Evolutionary conservation across 2,329 filamentous ascomycete genomes (phyloP).

Genomic region (Rasamsonia emersonii): DNA sequence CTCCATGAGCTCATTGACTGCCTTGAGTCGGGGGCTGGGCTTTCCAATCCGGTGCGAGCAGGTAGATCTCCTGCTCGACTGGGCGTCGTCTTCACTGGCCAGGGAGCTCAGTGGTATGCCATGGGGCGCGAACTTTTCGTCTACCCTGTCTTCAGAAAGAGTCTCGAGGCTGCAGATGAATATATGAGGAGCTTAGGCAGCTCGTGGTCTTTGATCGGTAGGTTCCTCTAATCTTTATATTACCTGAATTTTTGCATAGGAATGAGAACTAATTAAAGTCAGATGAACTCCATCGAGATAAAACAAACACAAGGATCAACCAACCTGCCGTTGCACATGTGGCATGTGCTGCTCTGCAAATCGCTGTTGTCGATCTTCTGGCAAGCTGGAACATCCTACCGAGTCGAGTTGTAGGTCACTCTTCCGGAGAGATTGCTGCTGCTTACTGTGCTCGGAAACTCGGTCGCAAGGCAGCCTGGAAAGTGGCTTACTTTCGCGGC

Average conservation of each 20-base stretch:
- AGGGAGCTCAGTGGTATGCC: background rate
- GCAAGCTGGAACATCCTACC: constrained; percentile 16
- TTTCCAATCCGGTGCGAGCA: background rate
- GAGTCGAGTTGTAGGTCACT: constrained; percentile 20
- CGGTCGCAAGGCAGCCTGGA: constrained; percentile 17
- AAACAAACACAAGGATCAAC: constrained; percentile 14
- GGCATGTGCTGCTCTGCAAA: constrained; percentile 22
- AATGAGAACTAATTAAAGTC: background rate
- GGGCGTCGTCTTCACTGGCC: constrained; percentile 3
- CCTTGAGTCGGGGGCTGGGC: background rate
- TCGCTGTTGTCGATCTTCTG: constrained; percentile 23
- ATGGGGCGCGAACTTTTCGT: constrained; percentile 8
- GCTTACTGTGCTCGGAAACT: constrained; percentile 38
- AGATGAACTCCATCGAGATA: constrained; percentile 17
- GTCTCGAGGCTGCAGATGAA: no score
- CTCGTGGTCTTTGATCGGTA: no score
- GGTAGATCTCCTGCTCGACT: background rate
- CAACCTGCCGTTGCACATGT: constrained; percentile 20
- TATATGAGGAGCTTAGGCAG: no score
- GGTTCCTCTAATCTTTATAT: no score
- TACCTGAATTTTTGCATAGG: no score
- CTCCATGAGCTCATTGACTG: background rate
- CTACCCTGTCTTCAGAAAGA: background rate
- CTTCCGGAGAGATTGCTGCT: constrained; percentile 32
- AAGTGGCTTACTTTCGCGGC: constrained; percentile 21